Conservation (phyloP, 169 alveolate species). For the Babesia bigemina region DNA sequence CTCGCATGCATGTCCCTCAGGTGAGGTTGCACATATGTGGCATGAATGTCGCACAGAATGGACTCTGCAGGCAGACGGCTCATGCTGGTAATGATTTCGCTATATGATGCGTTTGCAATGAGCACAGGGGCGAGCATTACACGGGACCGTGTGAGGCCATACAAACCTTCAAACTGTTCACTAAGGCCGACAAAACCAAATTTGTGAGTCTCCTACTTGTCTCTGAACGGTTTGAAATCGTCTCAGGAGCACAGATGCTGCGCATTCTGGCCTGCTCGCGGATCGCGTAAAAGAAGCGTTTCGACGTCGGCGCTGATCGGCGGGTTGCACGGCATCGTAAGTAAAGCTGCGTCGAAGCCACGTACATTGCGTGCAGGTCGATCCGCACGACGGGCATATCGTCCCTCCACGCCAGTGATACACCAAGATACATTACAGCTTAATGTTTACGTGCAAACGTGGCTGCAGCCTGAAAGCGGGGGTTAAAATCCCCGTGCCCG, state of each 20-base stretch:
- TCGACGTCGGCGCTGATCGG: constrained; percentile 1
- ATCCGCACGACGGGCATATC: constrained; percentile 39
- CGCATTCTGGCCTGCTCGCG: constrained; percentile 59
- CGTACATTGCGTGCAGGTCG: constrained; percentile 18
- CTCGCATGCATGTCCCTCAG: constrained; percentile 50
- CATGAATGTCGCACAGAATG: constrained; percentile 23
- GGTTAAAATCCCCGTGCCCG: constrained; percentile 67
- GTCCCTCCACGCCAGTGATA: constrained; percentile 27
- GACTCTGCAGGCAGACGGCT: constrained; percentile 45
- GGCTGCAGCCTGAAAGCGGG: constrained; percentile 75
- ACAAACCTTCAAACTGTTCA: constrained; percentile 57
- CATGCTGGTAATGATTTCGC: constrained; percentile 44
- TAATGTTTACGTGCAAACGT: constrained; percentile 68
- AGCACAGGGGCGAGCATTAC: constrained; percentile 47
- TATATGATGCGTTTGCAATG: neutral
- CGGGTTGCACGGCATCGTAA: constrained; percentile 50
- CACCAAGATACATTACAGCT: constrained; percentile 6
- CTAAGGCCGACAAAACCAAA: constrained; percentile 33
- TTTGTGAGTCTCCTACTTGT: constrained; percentile 22
- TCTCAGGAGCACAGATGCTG: constrained; percentile 64
- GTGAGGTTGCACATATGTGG: neutral
- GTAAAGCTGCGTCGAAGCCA: neutral
- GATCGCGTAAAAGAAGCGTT: neutral
- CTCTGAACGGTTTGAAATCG: neutral
- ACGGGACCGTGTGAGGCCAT: constrained; percentile 57